Evolutionary conservation across 2,329 filamentous ascomycete genomes (phyloP).

Genomic region (Trichophyton simii): DNA sequence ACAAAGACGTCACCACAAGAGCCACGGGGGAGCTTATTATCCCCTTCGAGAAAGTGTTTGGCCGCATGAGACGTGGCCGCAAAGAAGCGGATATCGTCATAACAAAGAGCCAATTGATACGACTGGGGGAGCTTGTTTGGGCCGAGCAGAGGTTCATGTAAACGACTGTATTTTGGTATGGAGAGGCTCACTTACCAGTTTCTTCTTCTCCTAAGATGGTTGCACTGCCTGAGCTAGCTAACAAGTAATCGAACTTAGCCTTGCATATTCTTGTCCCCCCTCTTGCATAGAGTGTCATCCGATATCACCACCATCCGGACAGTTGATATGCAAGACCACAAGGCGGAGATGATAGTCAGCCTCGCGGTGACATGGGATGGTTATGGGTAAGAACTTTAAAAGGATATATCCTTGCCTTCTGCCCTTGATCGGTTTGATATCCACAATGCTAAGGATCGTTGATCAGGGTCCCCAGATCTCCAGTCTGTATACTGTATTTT

Average conservation of each 20-base stretch:
- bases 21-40: neutral
- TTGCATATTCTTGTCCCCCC: neutral
- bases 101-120: neutral
- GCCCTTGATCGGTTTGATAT: neutral
- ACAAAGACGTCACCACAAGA: neutral
- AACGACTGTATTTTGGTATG: neutral
- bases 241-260: neutral
- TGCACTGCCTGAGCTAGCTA: too few species aligned
- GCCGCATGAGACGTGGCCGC: neutral
- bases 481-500: too few species aligned
- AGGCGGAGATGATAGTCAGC: neutral
- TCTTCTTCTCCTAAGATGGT: too few species aligned
- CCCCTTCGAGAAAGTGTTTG: neutral
- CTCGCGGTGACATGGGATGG: neutral
- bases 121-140: neutral
- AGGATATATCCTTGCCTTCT: neutral
- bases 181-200: too few species aligned
- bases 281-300: neutral
- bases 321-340: neutral
- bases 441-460: neutral
- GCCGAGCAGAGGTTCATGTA: neutral
- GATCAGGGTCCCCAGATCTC: neutral
- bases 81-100: neutral
- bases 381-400: neutral
- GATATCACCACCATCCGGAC: neutral